phyloP scores from a whole-genome alignment of 2,329 filamentous ascomycete genomes.

The Aspergillus felis region DNA sequence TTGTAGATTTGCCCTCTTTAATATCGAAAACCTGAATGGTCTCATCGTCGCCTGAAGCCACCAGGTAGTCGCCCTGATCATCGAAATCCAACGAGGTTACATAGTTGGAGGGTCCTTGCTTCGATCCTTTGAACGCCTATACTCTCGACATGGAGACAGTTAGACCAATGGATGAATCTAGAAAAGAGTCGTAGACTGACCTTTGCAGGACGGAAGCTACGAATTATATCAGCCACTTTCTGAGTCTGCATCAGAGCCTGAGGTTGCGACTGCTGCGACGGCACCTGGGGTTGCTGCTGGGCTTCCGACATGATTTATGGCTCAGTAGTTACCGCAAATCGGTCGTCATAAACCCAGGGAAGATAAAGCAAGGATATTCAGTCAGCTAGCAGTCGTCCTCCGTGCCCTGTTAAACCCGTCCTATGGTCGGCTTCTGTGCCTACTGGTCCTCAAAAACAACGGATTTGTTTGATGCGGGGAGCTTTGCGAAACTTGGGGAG shows the following conservation, averaged over 20 bases:
- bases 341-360: constrained; percentile 5
- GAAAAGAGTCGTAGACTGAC: constrained; percentile 43
- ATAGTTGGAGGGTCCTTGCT: constrained; percentile 48
- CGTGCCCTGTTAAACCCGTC: background rate
- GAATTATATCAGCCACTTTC: constrained; percentile 73
- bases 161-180: background rate
- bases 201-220: constrained; percentile 74
- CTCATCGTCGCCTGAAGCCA: constrained; percentile 89
- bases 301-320: constrained; percentile 25
- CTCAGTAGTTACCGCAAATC: background rate
- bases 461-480: background rate
- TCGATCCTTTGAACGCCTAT: constrained; percentile 33
- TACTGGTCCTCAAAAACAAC: background rate
- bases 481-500: background rate
- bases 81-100: constrained; percentile 95
- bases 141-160: constrained; percentile 8
- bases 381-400: background rate
- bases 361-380: background rate
- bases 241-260: constrained; percentile 44
- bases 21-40: constrained; percentile 95
- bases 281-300: constrained; percentile 17
- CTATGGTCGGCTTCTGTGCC: background rate
- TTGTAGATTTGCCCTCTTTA: constrained; percentile 82
- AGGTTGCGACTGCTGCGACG: constrained; percentile 18
- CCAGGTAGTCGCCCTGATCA: constrained; percentile 86